A percentile compares a stretch with the other conserved stretches of the same genome.
phyloP scores from a whole-genome alignment of 129 eudicot genomes.

The Saussurea involucrata region DNA sequence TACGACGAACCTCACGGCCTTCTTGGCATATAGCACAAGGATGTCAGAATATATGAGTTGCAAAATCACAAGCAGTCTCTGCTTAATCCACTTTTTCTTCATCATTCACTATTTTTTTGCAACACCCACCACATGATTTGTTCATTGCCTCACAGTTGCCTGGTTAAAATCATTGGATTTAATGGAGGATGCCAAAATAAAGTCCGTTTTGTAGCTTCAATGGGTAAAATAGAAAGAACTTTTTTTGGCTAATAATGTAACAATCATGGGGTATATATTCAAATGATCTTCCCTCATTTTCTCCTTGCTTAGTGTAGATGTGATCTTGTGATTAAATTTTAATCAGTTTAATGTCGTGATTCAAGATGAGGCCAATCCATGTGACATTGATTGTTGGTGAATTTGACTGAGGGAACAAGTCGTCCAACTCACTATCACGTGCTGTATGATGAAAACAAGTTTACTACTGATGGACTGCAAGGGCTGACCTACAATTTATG shows the following conservation, averaged over 20 bases:
- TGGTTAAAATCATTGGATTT: slow-evolving; percentile 24
- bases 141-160: slow-evolving; percentile 81
- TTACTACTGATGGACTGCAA: slow-evolving; percentile 65
- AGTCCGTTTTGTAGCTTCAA: background rate
- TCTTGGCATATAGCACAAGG: slow-evolving; percentile 95
- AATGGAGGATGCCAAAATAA: background rate
- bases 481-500: slow-evolving; percentile 58
- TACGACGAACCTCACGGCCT: slow-evolving; percentile 90
- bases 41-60: slow-evolving; percentile 82
- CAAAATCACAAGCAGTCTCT: slow-evolving; percentile 77
- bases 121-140: slow-evolving; percentile 71
- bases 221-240: background rate
- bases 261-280: too few species aligned
- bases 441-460: slow-evolving; percentile 70
- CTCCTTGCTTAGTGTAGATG: too few species aligned
- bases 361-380: too few species aligned
- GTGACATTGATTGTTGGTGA: background rate
- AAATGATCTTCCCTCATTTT: too few species aligned
- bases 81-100: slow-evolving; percentile 70
- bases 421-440: slow-evolving; percentile 88
- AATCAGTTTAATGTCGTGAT: too few species aligned
- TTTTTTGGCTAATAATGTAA: background rate
- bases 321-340: too few species aligned
- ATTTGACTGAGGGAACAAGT: slow-evolving; percentile 68
- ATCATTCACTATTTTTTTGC: slow-evolving; percentile 41